Percentiles rank a stretch among this genome's conserved stretches.
These are phyloP conservation scores for Gaeumannomyces tritici DNA, from an alignment of 2,329 filamentous ascomycete species.

Conservation along the genomic window DNA sequence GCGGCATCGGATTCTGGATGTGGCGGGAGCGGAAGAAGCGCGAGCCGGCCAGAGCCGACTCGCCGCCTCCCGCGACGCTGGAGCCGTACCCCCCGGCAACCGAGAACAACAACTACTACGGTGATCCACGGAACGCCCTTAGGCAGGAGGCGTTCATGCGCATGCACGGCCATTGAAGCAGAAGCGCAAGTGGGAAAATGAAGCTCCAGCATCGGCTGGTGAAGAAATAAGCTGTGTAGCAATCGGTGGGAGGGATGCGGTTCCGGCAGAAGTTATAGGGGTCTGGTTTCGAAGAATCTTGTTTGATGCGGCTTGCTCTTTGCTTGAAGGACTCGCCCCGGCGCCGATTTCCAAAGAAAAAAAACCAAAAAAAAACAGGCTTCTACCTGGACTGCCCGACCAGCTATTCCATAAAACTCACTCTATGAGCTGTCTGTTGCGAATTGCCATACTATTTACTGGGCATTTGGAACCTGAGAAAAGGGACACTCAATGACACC, in stretches of 20 bases:
- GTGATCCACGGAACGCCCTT: background rate
- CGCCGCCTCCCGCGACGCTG: background rate
- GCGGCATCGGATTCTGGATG: background rate
- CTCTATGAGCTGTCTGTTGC: background rate
- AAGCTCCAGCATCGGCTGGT: background rate
- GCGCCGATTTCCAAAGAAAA: background rate
- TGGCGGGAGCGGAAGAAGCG: background rate
- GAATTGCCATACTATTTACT: background rate
- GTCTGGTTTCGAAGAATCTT: background rate
- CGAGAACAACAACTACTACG: background rate
- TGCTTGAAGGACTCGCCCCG: background rate
- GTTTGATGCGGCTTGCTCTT: background rate
- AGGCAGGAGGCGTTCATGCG: background rate
- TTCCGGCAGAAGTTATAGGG: background rate
- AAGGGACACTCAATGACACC: background rate
- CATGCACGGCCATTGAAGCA: background rate
- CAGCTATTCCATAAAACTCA: background rate
- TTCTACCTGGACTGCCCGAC: background rate
- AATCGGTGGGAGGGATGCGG: background rate
- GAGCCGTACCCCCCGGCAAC: background rate
- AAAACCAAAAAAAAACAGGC: background rate
- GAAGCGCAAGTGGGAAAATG: no score
- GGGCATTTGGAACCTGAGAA: background rate
- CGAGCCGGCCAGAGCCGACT: conserved; percentile 1
- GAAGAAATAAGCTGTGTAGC: background rate